Conservation (phyloP, 805 yeast species). For the Hanseniaspora occidentalis region DNA sequence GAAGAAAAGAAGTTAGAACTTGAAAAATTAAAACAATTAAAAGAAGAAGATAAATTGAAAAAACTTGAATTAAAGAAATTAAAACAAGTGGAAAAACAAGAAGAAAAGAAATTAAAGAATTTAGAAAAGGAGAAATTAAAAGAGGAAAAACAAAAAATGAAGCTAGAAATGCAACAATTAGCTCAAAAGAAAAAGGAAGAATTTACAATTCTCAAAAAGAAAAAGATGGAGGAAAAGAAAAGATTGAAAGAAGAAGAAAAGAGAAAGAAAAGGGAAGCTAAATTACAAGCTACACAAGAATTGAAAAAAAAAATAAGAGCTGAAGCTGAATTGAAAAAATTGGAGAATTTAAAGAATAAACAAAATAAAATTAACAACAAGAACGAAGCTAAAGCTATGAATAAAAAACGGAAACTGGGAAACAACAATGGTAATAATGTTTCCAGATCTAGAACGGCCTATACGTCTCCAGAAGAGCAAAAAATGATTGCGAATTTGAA, state of each 20-base stretch:
- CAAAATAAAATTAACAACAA: background rate
- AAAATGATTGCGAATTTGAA: conserved; percentile 80
- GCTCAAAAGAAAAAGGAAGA: conserved; percentile 2
- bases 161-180: background rate
- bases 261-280: conserved; percentile 14
- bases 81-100: conserved; percentile 11
- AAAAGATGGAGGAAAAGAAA: conserved; percentile 9
- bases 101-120: conserved; percentile 8
- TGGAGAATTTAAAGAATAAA: background rate
- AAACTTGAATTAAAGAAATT: conserved; percentile 14
- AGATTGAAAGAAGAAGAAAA: conserved; percentile 19
- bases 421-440: background rate
- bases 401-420: conserved; percentile 1
- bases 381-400: conserved; percentile 1
- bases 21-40: conserved; percentile 12
- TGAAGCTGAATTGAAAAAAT: background rate
- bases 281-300: conserved; percentile 6
- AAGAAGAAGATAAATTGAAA: conserved; percentile 10
- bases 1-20: conserved; percentile 15
- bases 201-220: conserved; percentile 4
- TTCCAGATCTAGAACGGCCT: background rate
- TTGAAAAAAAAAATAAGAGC: background rate
- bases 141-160: background rate
- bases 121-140: conserved; percentile 1
- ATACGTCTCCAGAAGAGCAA: conserved; percentile 45